phyloP scores from a whole-genome alignment of 2,329 filamentous ascomycete genomes.

The Graphilbum sp. region DNA sequence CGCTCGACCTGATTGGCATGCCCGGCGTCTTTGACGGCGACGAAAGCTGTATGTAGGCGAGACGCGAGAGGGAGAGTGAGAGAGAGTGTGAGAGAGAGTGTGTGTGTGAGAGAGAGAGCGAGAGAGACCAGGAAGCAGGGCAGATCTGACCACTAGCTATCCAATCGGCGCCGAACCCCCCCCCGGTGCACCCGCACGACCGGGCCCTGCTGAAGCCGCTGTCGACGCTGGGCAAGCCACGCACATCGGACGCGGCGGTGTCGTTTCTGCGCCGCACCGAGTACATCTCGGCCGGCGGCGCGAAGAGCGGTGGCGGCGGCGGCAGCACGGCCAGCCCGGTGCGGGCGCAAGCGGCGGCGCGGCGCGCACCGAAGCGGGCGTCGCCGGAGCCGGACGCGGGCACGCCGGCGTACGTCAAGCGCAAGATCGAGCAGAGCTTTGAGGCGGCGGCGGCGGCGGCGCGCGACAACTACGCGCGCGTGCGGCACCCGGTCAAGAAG shows the following conservation, averaged over 20 bases:
- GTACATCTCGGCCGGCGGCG: conserved; percentile 58
- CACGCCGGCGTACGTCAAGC: conserved; percentile 49
- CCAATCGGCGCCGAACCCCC: conserved; percentile 56
- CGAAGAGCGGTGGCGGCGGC: conserved; percentile 21
- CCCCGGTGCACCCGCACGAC: conserved; percentile 67
- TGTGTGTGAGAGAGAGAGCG: not conserved
- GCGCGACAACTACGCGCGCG: conserved; percentile 36
- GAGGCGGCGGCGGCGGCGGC: conserved; percentile 35
- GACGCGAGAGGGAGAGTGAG: not conserved
- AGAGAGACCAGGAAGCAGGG: not conserved
- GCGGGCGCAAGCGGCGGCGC: conserved; percentile 10
- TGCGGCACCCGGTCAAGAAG: conserved; percentile 43
- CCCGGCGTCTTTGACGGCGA: conserved; percentile 90
- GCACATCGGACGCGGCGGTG: conserved; percentile 58
- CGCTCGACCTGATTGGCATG: conserved; percentile 85
- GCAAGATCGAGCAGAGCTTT: conserved; percentile 49
- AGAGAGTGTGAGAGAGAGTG: not conserved
- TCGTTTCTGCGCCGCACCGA: conserved; percentile 93
- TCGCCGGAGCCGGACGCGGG: conserved; percentile 28
- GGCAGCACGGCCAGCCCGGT: not conserved
- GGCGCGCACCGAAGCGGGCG: conserved; percentile 24
- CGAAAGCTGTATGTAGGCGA: conserved; percentile 57
- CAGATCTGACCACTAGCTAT: conserved; percentile 41
- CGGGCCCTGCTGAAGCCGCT: conserved; percentile 69
- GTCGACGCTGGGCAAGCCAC: conserved; percentile 70